Evolutionary conservation across 2,329 filamentous ascomycete genomes (phyloP).

Genomic region (Hansfordia pulvinata): DNA sequence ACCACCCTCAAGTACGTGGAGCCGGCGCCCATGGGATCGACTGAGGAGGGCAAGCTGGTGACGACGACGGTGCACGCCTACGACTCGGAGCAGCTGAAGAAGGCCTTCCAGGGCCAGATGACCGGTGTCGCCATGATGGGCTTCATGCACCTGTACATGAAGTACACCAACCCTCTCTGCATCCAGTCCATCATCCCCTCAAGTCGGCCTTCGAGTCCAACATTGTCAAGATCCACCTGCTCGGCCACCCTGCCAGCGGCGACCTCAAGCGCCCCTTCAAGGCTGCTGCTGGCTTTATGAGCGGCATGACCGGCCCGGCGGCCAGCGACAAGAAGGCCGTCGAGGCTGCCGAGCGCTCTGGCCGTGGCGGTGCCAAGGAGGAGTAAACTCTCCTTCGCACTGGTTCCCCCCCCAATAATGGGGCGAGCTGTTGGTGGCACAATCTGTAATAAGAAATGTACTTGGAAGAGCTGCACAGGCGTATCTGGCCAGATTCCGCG

Average conservation of each 20-base stretch:
- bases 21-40: conserved; percentile 81
- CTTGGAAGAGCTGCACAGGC: too few relatives aligned
- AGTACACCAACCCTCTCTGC: conserved; percentile 97
- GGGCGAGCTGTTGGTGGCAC: too few relatives aligned
- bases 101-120: conserved; percentile 76
- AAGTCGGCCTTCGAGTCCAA: conserved; percentile 94
- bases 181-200: conserved; percentile 98
- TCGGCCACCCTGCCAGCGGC: conserved; percentile 72
- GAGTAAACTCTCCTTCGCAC: conserved; percentile 35
- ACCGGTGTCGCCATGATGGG: conserved; percentile 98
- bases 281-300: conserved; percentile 69
- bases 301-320: conserved; percentile 56
- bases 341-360: conserved; percentile 64
- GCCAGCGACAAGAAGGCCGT: conserved; percentile 91
- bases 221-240: conserved; percentile 88
- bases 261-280: conserved; percentile 97
- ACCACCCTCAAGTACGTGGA: conserved; percentile 98
- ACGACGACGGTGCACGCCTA: conserved; percentile 96
- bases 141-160: conserved; percentile 98
- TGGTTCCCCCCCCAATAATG: too few relatives aligned
- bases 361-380: conserved; percentile 58
- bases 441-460: too few relatives aligned
- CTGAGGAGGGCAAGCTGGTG: conserved; percentile 89
- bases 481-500: too few relatives aligned
- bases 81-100: conserved; percentile 74